Conservation (phyloP, 768 basidiomycete genomes). For the Russula olivacea region DNA sequence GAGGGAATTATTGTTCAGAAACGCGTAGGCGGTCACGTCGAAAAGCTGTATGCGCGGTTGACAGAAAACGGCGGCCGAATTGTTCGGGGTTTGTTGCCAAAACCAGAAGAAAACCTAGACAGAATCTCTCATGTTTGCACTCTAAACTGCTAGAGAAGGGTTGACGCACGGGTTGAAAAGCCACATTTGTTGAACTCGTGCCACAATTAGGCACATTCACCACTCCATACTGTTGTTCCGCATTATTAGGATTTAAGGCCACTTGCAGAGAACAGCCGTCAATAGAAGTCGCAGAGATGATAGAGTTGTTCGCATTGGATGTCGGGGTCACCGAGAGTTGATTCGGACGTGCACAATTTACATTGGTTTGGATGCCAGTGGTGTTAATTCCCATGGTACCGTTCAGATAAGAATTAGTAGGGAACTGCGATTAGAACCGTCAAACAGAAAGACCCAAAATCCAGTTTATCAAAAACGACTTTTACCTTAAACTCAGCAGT, state of each 20-base stretch:
- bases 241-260: constrained; percentile 35
- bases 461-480: background rate
- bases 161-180: constrained; percentile 37
- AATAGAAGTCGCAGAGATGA: constrained; percentile 41
- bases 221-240: constrained; percentile 48
- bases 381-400: constrained; percentile 49
- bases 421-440: constrained; percentile 35
- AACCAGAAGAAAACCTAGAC: constrained; percentile 59
- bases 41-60: constrained; percentile 43
- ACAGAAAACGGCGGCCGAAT: constrained; percentile 48
- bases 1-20: constrained; percentile 41
- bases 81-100: constrained; percentile 35
- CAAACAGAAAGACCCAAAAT: background rate
- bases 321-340: constrained; percentile 17
- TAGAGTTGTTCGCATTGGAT: constrained; percentile 33
- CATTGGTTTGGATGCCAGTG: constrained; percentile 41
- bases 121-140: background rate
- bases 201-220: constrained; percentile 34
- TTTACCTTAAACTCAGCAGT: constrained; percentile 47
- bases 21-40: constrained; percentile 39
- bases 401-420: constrained; percentile 41
- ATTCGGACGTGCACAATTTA: constrained; percentile 43
- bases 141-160: background rate
- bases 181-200: constrained; percentile 31
- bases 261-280: constrained; percentile 41